Percentiles rank a stretch among this genome's conserved stretches.
phyloP scores from a whole-genome alignment of 1,284 basidiomycete genomes.

The Cryptococcus depauperatus region DNA sequence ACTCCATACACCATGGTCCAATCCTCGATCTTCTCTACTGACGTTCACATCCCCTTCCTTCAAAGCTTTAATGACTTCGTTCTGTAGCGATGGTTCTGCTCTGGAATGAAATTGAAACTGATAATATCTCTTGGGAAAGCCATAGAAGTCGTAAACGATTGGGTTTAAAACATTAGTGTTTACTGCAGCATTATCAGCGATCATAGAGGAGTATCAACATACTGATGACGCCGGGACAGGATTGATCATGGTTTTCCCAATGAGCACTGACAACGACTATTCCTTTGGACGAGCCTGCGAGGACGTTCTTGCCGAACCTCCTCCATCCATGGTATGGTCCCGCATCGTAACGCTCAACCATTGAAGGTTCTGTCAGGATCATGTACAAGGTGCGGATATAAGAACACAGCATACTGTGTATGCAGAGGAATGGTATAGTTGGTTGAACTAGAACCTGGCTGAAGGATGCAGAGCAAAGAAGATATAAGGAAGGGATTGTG shows the following conservation, averaged over 20 bases:
- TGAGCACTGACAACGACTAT: slow-evolving; percentile 47
- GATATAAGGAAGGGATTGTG: too few species aligned
- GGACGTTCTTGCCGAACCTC: slow-evolving; percentile 37
- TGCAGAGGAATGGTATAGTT: too few species aligned
- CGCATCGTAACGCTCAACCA: slow-evolving; percentile 41
- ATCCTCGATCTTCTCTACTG: slow-evolving; percentile 32
- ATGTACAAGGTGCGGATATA: too few species aligned
- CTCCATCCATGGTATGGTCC: slow-evolving; percentile 45
- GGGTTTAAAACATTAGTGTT: slow-evolving; percentile 41
- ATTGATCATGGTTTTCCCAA: slow-evolving; percentile 42
- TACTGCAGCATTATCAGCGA: slow-evolving; percentile 18
- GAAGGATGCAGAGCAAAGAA: too few species aligned
- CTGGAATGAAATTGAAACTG: slow-evolving; percentile 36
- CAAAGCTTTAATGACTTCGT: slow-evolving; percentile 28
- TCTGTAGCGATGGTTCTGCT: slow-evolving; percentile 26
- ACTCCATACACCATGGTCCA: slow-evolving; percentile 48
- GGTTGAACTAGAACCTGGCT: too few species aligned
- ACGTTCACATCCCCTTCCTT: slow-evolving; percentile 24
- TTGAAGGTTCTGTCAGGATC: slow-evolving; percentile 48
- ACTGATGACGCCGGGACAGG: slow-evolving; percentile 23
- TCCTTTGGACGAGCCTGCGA: slow-evolving; percentile 33
- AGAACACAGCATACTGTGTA: too few species aligned
- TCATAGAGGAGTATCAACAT: slow-evolving; percentile 4
- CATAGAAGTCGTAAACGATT: slow-evolving; percentile 48
- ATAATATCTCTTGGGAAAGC: slow-evolving; percentile 46